These are phyloP conservation scores for Penicillium paxilli DNA, from an alignment of 495 filamentous ascomycete species.

Conservation along the genomic window DNA sequence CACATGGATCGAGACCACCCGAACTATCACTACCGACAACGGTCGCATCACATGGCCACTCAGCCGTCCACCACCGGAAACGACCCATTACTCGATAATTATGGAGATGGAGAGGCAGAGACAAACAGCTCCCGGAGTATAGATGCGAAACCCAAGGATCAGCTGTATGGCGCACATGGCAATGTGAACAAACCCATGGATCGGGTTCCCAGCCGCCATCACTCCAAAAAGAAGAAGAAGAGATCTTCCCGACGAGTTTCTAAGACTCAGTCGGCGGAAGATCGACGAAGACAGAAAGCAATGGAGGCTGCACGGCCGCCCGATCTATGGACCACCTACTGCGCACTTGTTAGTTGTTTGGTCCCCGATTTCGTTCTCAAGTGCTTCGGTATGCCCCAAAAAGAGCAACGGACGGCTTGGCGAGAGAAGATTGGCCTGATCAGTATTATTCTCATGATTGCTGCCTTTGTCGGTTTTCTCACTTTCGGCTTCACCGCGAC, in stretches of 20 bases:
- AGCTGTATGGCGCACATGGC: conserved; percentile 35
- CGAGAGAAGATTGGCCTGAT: conserved; percentile 98
- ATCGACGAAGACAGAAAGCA: conserved; percentile 63
- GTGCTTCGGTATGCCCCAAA: conserved; percentile 86
- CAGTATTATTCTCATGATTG: conserved; percentile 87
- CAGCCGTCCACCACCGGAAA: conserved; percentile 88
- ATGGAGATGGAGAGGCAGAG: conserved; percentile 57
- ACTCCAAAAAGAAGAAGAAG: conserved; percentile 42
- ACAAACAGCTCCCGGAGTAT: conserved; percentile 56
- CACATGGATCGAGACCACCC: conserved; percentile 81
- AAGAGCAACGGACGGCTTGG: conserved; percentile 91
- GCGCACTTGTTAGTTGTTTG: conserved; percentile 91
- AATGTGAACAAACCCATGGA: conserved; percentile 52
- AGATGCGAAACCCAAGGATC: conserved; percentile 50
- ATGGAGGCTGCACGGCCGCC: conserved; percentile 73
- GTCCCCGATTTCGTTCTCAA: conserved; percentile 79
- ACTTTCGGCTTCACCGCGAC: conserved; percentile 94
- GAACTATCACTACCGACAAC: conserved; percentile 90
- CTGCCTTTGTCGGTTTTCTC: conserved; percentile 87
- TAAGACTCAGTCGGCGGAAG: conserved; percentile 50
- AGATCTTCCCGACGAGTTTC: conserved; percentile 53
- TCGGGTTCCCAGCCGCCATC: conserved; percentile 42
- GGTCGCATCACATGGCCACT: conserved; percentile 75
- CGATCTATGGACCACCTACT: conserved; percentile 94
- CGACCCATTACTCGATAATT: conserved; percentile 77